Evolutionary conservation across 2,329 filamentous ascomycete species (phyloP).

Genomic region (Fonsecaea pedrosoi): DNA sequence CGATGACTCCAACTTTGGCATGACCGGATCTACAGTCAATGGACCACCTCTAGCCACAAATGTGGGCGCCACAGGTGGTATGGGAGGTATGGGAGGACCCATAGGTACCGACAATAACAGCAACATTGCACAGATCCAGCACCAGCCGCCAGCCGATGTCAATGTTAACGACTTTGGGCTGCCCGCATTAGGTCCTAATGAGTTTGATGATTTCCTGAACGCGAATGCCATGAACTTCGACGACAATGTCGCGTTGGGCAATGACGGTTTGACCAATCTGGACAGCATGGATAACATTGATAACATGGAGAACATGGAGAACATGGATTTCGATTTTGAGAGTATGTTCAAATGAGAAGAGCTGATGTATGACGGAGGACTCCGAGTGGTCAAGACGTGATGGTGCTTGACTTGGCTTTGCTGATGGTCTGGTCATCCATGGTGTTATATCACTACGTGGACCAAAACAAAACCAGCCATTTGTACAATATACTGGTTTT

Average conservation of each 20-base stretch:
- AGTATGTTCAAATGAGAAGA: conserved; percentile 35
- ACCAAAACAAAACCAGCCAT: not conserved
- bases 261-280: conserved; percentile 43
- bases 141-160: conserved; percentile 23
- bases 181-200: conserved; percentile 37
- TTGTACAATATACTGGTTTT: not conserved
- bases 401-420: not conserved
- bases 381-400: not conserved
- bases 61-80: not conserved
- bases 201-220: conserved; percentile 46
- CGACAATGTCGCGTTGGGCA: conserved; percentile 47
- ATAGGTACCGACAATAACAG: not conserved
- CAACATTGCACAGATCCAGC: conserved; percentile 1
- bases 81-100: not conserved
- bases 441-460: not conserved
- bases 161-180: conserved; percentile 36
- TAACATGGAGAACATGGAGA: conserved; percentile 32
- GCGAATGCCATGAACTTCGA: conserved; percentile 53
- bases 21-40: conserved; percentile 42
- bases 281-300: conserved; percentile 33
- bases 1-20: conserved; percentile 39
- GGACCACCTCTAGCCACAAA: conserved; percentile 24
- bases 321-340: conserved; percentile 36
- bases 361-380: not conserved
- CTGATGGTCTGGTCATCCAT: not conserved